Conservation (phyloP, 1,139 yeast species). For the Yamadazyma dendronema region DNA sequence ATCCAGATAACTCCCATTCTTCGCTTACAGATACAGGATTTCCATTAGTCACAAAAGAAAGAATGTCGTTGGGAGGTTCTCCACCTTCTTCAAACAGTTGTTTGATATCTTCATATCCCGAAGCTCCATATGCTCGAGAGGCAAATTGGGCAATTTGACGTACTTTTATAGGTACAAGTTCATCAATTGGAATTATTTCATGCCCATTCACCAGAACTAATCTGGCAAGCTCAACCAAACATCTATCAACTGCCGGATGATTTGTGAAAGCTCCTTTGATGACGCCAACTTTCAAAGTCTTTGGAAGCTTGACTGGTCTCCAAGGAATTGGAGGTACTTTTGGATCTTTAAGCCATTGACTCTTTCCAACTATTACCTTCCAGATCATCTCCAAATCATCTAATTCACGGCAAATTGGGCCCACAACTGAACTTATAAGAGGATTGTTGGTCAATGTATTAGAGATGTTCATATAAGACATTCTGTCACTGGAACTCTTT, state of each 20-base stretch:
- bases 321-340: slow-evolving; percentile 18
- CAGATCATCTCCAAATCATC: slow-evolving; percentile 25
- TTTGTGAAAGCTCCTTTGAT: slow-evolving; percentile 2
- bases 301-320: slow-evolving; percentile 7
- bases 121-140: slow-evolving; percentile 30
- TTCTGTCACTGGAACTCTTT: slow-evolving; percentile 5
- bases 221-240: slow-evolving; percentile 3
- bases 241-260: slow-evolving; percentile 10
- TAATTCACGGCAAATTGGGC: slow-evolving; percentile 32
- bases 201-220: neutral
- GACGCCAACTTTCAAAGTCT: slow-evolving; percentile 9
- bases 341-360: slow-evolving; percentile 20
- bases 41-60: slow-evolving; percentile 50
- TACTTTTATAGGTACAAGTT: neutral
- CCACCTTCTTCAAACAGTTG: slow-evolving; percentile 49
- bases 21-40: slow-evolving; percentile 38
- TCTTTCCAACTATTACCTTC: slow-evolving; percentile 13
- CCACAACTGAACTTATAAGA: slow-evolving; percentile 25
- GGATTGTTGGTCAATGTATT: slow-evolving; percentile 14
- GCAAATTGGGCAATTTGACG: neutral
- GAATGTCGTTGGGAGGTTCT: slow-evolving; percentile 37
- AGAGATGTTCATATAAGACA: slow-evolving; percentile 13
- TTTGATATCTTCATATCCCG: slow-evolving; percentile 46
- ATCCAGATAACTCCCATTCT: slow-evolving; percentile 39
- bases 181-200: neutral